These are phyloP conservation scores for Amanita muscaria DNA, from an alignment of 768 basidiomycete genomes.

Conservation along the genomic window DNA sequence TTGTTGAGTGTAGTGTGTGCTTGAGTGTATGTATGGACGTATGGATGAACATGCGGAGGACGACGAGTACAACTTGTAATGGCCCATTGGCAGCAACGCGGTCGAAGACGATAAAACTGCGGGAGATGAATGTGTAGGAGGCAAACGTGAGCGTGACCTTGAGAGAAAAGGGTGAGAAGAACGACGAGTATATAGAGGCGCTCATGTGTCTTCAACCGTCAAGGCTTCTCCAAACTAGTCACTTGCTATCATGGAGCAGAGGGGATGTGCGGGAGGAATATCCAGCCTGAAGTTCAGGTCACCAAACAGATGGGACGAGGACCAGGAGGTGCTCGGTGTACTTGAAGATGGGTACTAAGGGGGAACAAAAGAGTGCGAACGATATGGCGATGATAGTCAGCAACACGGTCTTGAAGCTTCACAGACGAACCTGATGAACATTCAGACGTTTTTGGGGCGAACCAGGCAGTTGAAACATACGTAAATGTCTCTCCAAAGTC, in stretches of 20 bases:
- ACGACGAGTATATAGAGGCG: no score
- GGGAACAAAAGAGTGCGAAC: conserved; percentile 74
- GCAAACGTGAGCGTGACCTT: no score
- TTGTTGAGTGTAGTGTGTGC: no score
- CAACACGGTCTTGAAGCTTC: conserved; percentile 55
- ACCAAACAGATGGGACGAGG: conserved; percentile 87
- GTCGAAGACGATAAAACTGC: no score
- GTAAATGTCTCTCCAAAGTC: conserved; percentile 70
- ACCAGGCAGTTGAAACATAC: conserved; percentile 40
- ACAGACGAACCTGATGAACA: conserved; percentile 67
- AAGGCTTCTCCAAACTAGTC: conserved; percentile 34
- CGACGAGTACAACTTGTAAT: no score
- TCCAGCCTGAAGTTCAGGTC: conserved; percentile 88
- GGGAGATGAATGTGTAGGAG: no score
- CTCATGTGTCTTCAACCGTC: conserved; percentile 41
- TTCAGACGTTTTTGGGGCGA: no score
- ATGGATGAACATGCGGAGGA: no score
- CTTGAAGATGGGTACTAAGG: conserved; percentile 32
- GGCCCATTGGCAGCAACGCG: no score
- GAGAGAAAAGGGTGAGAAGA: no score
- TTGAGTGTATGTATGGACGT: no score
- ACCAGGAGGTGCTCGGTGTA: conserved; percentile 56
- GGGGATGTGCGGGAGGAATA: conserved; percentile 47
- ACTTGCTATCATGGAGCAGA: conserved; percentile 24
- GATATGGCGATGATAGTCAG: conserved; percentile 77